Conservation (phyloP, 371 early-diverging fungal species). For the Cokeromyces recurvatus region DNA sequence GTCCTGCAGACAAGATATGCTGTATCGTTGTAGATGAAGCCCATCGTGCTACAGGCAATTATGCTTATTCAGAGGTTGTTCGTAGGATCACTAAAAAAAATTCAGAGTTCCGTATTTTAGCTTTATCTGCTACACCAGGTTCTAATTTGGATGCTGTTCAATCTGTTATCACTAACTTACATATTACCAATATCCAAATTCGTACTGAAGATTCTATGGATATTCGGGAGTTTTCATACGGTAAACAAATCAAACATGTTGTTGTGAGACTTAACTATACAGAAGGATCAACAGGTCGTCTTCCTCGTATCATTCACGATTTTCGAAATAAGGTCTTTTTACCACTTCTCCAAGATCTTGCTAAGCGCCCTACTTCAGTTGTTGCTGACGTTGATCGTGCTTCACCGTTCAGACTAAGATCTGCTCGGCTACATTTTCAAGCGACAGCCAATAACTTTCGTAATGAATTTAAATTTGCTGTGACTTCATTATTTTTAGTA, state of each 20-base stretch:
- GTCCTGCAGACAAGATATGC: conserved; percentile 52
- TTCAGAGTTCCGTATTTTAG: conserved; percentile 72
- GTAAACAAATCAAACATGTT: conserved; percentile 59
- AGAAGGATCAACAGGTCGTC: conserved; percentile 42
- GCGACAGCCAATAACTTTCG: conserved; percentile 21
- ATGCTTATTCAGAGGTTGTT: conserved; percentile 78
- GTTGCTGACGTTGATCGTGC: conserved; percentile 35
- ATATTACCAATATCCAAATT: conserved; percentile 76
- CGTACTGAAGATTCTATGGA: conserved; percentile 90
- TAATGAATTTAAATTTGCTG: conserved; percentile 15
- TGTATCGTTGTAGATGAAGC: conserved; percentile 93
- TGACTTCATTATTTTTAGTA: conserved; percentile 37
- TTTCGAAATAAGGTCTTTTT: conserved; percentile 41
- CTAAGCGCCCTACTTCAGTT: conserved; percentile 37
- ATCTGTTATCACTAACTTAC: conserved; percentile 68
- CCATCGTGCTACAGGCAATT: conserved; percentile 82
- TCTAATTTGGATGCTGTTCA: conserved; percentile 73
- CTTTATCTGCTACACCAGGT: conserved; percentile 91
- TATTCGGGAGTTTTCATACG: conserved; percentile 69
- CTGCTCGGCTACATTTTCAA: conserved; percentile 38
- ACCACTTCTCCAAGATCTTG: conserved; percentile 44
- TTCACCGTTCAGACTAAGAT: conserved; percentile 41
- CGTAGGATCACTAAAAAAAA: conserved; percentile 47
- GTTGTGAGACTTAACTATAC: conserved; percentile 61
- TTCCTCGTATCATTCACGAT: conserved; percentile 20